Base-by-base conservation (phyloP, 169 alveolate genomes). In the Plasmodium malariae region DNA sequence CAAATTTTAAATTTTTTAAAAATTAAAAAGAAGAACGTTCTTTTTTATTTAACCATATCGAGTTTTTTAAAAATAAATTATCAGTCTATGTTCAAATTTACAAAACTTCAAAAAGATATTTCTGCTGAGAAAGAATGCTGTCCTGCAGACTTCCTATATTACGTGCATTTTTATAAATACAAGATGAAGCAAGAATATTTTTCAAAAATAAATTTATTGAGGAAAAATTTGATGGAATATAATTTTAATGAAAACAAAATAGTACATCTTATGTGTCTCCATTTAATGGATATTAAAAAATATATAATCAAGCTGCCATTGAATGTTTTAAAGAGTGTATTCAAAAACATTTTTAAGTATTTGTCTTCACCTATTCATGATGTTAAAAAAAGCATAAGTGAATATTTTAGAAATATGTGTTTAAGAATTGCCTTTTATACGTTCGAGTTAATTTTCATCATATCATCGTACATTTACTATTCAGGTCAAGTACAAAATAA, bases 301-400 rank as follows among this genome's bases (percentile, higher is more conserved):
- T 34, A 45, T 24, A 45, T 40, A 12, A 40, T 67, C 7, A 65
- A 43, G 17, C 19, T 83, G 0, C 91, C 91, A 1, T 60, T 83
- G 34, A 83, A 54, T 54, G 54, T 83, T 36, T 34, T 54, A 9
- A 83, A 83, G 17, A 11, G 7, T 37, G 32, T 83, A 37, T 83
- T 68, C n/a, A 83, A 83, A 54, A 63, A 83, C 11, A 28, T 60
- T n/a, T 59, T 83, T 7, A 83, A 83, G 19, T 83, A 68, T 37
- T 40, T 83, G 1, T 65, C 85, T 12, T 68, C 37, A 21, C 91
- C 91, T 12, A 34, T 83, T 26, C 91, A 83, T 30, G 91, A 83
- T 32, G 74, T 83, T 40, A 83, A 83, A 60, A 83, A 68, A 9
- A 67, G 91, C 30, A 83, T 83, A 21, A 54, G 14, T 30, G 49